phyloP scores from a whole-genome alignment of 2,329 filamentous ascomycete species.

The Neophaeococcomyces aloes region DNA sequence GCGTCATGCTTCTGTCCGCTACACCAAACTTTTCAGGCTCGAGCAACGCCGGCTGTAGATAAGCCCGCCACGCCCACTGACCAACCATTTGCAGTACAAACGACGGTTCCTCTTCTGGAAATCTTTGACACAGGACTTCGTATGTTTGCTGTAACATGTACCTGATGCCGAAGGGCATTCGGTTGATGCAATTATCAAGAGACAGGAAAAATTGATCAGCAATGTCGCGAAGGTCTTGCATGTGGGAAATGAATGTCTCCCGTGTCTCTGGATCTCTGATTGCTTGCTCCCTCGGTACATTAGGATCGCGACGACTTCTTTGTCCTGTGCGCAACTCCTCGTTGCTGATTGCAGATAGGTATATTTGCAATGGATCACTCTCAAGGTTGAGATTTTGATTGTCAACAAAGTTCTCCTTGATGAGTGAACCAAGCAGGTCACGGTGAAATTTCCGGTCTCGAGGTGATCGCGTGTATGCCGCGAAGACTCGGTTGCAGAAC shows the following conservation, averaged over 20 bases:
- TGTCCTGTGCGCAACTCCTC: slow-evolving; percentile 88
- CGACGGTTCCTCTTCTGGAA: slow-evolving; percentile 67
- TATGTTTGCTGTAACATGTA: slow-evolving; percentile 82
- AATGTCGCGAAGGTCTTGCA: slow-evolving; percentile 88
- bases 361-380: slow-evolving; percentile 95
- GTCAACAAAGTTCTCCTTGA: slow-evolving; percentile 86
- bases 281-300: slow-evolving; percentile 84
- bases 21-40: slow-evolving; percentile 88
- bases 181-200: slow-evolving; percentile 71
- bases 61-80: slow-evolving; percentile 89
- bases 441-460: slow-evolving; percentile 86
- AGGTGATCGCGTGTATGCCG: slow-evolving; percentile 81
- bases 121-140: slow-evolving; percentile 63
- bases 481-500: slow-evolving; percentile 82
- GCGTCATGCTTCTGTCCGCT: slow-evolving; percentile 76
- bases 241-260: slow-evolving; percentile 82
- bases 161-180: slow-evolving; percentile 86
- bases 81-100: slow-evolving; percentile 72
- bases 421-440: slow-evolving; percentile 70
- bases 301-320: slow-evolving; percentile 67
- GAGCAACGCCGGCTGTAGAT: slow-evolving; percentile 80
- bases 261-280: slow-evolving; percentile 91
- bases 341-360: slow-evolving; percentile 89
- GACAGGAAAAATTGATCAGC: slow-evolving; percentile 78
- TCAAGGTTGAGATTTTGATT: slow-evolving; percentile 85